These are phyloP conservation scores for Tulasnella sp. DNA, from an alignment of 768 basidiomycete species.

Conservation along the genomic window DNA sequence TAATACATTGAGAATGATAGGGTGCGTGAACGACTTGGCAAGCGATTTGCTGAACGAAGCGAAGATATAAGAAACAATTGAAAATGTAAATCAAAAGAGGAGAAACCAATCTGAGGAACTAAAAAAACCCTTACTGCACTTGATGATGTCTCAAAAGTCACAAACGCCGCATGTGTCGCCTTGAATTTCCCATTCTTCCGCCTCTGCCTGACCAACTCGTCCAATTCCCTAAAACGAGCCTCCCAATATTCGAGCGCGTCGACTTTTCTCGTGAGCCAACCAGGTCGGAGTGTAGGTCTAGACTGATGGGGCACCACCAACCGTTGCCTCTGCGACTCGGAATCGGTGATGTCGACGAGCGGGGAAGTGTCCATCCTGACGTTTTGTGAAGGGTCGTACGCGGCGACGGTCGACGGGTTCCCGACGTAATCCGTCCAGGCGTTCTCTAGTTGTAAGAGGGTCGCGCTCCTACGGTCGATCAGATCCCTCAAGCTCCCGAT, in stretches of 20 bases:
- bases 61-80: not conserved
- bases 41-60: constrained; percentile 59
- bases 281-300: constrained; percentile 63
- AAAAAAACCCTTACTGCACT: constrained; percentile 61
- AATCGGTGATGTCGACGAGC: constrained; percentile 38
- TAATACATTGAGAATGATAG: constrained; percentile 51
- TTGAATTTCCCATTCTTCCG: constrained; percentile 63
- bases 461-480: constrained; percentile 69
- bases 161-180: constrained; percentile 78
- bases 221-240: constrained; percentile 61
- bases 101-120: too few relatives aligned
- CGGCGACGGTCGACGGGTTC: constrained; percentile 78
- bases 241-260: constrained; percentile 89
- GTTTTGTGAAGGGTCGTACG: constrained; percentile 63
- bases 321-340: constrained; percentile 41
- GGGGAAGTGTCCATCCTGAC: constrained; percentile 23
- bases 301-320: constrained; percentile 64
- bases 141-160: constrained; percentile 94
- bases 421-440: constrained; percentile 91
- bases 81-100: not conserved
- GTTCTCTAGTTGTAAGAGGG: constrained; percentile 63
- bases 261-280: constrained; percentile 64
- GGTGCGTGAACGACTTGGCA: constrained; percentile 72
- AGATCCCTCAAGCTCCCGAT: constrained; percentile 60
- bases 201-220: constrained; percentile 69